Base-by-base conservation (phyloP, 345 rosid species). In the Adansonia digitata region DNA sequence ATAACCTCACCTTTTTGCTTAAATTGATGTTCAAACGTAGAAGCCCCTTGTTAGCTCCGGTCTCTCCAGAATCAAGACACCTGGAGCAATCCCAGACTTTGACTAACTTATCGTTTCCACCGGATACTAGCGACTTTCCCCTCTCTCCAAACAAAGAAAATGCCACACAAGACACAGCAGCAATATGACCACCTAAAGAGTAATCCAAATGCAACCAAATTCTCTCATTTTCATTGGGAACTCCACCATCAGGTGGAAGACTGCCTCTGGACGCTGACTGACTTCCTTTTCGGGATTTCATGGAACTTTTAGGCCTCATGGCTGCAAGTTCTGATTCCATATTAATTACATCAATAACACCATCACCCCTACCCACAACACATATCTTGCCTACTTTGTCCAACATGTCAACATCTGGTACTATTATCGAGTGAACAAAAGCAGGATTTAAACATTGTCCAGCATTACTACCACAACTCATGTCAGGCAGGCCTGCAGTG, bases 401-500 rank as follows among this genome's bases (percentile, higher is more conserved):
- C 73, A 90, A 66, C 85, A 90, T 92, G 78, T 94, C 97, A 14
- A 73, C 81, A 69, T 90, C 98, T 5, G 98, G 98, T 40, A 91
- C 86, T 52, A 89, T 87, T 82, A 90, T 73, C 1, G 98, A 85
- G 78, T 91, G 99, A 71, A 95, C 90, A 82, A 91, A 95, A 35
- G 98, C 92, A 74, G 98, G 99, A 79, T 95, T 95, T 78, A 88
- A 79, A 72, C 92, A 92, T 75, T 92, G 95, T 35, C 87, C 85
- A 42, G 80, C 71, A 73, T 45, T 85, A 63, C 42, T 78, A 34
- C 76, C 40, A 65, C 82, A 69, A 45, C 76, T 79, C 64, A 63
- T 70, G 27, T 86, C 86, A 37, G 87, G 78, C 57, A 80, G 76
- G 40, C 92, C 97, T 92, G 89, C 76, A 51, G 56, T 7, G 49